Percentiles rank a stretch among this genome's conserved stretches.
Evolutionary conservation across 306 rosid genomes (phyloP).

Genomic region (Fragaria iinumae): DNA sequence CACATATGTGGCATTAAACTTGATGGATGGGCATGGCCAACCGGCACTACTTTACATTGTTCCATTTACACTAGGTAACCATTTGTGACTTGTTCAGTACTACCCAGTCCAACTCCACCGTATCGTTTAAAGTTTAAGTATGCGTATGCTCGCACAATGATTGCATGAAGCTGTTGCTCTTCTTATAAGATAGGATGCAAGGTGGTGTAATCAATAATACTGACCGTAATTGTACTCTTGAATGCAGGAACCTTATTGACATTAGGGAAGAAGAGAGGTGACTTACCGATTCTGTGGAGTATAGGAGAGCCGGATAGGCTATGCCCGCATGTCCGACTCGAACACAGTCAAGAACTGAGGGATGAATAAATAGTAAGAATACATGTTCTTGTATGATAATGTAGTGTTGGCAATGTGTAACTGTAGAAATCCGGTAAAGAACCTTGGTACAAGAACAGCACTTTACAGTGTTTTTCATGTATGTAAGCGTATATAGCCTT

Average conservation of each 20-base stretch:
- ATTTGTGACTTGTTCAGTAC: background rate
- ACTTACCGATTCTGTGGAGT: slow-evolving; percentile 60
- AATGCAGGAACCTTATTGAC: slow-evolving; percentile 73
- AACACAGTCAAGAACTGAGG: slow-evolving; percentile 38
- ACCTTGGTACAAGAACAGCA: slow-evolving; percentile 9
- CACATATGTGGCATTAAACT: slow-evolving; percentile 87
- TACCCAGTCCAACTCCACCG: background rate
- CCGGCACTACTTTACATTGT: slow-evolving; percentile 95
- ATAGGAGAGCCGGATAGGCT: slow-evolving; percentile 74
- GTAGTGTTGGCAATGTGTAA: slow-evolving; percentile 17
- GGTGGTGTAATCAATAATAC: slow-evolving; percentile 3
- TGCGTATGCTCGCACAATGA: background rate
- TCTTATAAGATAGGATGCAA: background rate
- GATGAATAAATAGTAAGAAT: slow-evolving; percentile 37
- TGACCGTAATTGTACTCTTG: slow-evolving; percentile 15
- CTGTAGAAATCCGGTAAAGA: slow-evolving; percentile 27
- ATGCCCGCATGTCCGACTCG: slow-evolving; percentile 71
- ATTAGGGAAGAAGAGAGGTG: slow-evolving; percentile 78
- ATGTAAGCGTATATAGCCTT: slow-evolving; percentile 20
- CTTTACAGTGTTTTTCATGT: background rate
- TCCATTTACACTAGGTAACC: slow-evolving; percentile 85
- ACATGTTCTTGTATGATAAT: slow-evolving; percentile 23
- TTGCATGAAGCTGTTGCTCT: background rate
- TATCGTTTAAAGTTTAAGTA: background rate
- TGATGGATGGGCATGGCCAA: slow-evolving; percentile 99